Evolutionary conservation across 306 rosid genomes (phyloP).

Genomic region (Vigna mungo): DNA sequence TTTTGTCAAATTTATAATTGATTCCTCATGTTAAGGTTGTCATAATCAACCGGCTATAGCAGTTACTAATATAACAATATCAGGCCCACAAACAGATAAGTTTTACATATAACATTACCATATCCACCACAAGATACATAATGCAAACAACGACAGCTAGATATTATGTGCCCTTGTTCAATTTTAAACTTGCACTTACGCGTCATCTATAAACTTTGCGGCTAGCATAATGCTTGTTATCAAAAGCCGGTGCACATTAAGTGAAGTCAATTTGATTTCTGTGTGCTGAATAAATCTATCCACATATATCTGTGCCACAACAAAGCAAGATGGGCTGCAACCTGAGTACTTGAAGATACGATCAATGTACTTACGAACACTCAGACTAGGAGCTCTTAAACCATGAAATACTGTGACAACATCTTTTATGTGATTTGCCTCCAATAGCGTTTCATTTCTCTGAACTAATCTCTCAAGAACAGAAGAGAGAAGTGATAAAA

Average conservation of each 20-base stretch:
- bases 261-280: slow-evolving; percentile 72
- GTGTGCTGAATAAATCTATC: slow-evolving; percentile 76
- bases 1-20: slow-evolving; percentile 12
- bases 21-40: slow-evolving; percentile 15
- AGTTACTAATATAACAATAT: background rate
- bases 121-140: background rate
- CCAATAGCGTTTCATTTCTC: slow-evolving; percentile 68
- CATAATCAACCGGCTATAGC: slow-evolving; percentile 5
- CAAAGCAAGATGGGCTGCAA: slow-evolving; percentile 97
- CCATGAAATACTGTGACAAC: slow-evolving; percentile 83
- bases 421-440: slow-evolving; percentile 57
- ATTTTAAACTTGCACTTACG: slow-evolving; percentile 62
- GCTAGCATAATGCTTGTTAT: slow-evolving; percentile 94
- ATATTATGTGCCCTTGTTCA: background rate
- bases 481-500: slow-evolving; percentile 81
- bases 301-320: slow-evolving; percentile 74
- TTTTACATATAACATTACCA: background rate
- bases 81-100: slow-evolving; percentile 15
- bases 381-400: slow-evolving; percentile 74
- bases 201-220: slow-evolving; percentile 89
- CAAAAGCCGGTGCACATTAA: slow-evolving; percentile 87
- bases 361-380: slow-evolving; percentile 76
- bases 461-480: slow-evolving; percentile 77
- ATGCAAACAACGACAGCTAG: background rate
- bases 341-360: slow-evolving; percentile 92